Conservation (phyloP, 257 asterid species). For the Eustoma russellianum region DNA sequence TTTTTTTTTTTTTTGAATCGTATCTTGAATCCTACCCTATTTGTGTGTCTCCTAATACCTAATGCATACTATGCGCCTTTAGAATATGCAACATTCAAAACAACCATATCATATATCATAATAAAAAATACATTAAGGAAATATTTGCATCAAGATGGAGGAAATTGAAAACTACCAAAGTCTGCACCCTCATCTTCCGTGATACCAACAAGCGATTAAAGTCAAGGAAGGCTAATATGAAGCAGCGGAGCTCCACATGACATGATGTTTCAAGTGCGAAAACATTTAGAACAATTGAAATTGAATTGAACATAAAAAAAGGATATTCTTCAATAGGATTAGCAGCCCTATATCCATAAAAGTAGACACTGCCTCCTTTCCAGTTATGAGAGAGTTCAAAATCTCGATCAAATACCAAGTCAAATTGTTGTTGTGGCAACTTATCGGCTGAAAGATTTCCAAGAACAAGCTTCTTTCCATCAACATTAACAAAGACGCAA, state of each 20-base stretch:
- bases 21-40: no score
- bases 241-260: neutral
- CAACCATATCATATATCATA: no score
- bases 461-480: conserved; percentile 61
- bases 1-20: no score
- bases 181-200: conserved; percentile 27
- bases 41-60: no score
- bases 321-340: conserved; percentile 62
- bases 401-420: conserved; percentile 46
- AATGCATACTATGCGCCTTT: no score
- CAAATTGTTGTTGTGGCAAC: conserved; percentile 70
- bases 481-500: conserved; percentile 40
- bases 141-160: conserved; percentile 1
- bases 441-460: conserved; percentile 60
- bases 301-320: conserved; percentile 5
- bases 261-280: neutral
- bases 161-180: conserved; percentile 24
- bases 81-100: no score
- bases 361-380: conserved; percentile 66
- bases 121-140: no score
- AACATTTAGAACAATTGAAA: neutral
- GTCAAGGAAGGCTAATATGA: conserved; percentile 39
- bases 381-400: conserved; percentile 70
- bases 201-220: conserved; percentile 10
- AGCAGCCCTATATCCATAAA: conserved; percentile 52